These are phyloP conservation scores for Syzygium grande DNA, from an alignment of 345 rosid genomes.

Conservation along the genomic window DNA sequence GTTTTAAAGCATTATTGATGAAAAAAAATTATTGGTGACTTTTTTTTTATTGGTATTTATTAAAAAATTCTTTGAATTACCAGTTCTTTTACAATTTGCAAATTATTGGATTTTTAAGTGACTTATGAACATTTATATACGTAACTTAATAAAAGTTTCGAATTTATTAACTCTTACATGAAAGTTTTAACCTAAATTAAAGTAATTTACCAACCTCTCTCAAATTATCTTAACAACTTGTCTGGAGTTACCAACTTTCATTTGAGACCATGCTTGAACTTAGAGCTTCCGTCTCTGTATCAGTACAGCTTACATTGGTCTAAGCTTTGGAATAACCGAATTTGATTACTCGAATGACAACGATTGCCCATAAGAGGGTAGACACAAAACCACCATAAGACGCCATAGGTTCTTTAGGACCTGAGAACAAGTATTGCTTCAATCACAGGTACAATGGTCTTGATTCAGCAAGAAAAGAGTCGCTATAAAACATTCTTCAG, in stretches of 20 bases:
- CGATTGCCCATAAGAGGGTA: too few species aligned
- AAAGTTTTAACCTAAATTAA: constrained; percentile 2
- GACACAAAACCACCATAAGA: too few species aligned
- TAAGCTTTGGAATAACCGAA: too few species aligned
- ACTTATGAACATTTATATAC: not conserved
- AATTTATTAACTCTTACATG: not conserved
- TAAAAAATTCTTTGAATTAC: too few species aligned
- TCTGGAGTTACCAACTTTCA: constrained; percentile 28
- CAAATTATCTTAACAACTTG: constrained; percentile 44
- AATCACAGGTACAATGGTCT: too few species aligned
- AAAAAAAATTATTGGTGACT: not conserved
- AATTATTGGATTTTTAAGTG: not conserved
- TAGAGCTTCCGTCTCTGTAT: not conserved
- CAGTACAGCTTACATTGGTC: not conserved
- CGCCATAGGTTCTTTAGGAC: too few species aligned
- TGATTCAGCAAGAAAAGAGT: too few species aligned
- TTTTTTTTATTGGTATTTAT: not conserved
- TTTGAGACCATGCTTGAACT: not conserved
- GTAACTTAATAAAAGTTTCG: not conserved
- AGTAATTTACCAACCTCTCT: not conserved
- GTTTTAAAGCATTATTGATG: not conserved
- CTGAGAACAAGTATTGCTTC: too few species aligned
- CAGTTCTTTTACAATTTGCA: not conserved
- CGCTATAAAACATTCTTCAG: too few species aligned
- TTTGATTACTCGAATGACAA: too few species aligned